These are phyloP conservation scores for Fomitopsis betulina DNA, from an alignment of 1,284 basidiomycete genomes.

Conservation along the genomic window DNA sequence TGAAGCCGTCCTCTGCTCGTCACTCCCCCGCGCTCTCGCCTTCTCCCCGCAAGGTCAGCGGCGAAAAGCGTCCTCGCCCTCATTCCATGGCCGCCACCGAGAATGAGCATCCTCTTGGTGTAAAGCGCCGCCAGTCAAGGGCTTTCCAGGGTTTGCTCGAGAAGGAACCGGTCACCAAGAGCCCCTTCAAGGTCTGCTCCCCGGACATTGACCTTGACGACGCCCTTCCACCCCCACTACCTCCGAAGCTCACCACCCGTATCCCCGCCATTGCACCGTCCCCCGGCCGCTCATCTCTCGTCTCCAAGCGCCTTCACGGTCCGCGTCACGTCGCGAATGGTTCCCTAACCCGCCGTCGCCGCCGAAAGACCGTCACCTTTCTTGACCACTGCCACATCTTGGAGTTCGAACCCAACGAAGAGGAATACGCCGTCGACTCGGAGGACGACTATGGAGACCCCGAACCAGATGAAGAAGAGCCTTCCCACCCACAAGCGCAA, in stretches of 20 bases:
- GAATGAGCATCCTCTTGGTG: constrained; percentile 65
- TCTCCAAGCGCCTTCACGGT: constrained; percentile 79
- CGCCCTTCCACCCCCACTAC: constrained; percentile 26
- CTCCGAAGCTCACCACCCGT: constrained; percentile 14
- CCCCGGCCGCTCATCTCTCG: constrained; percentile 68
- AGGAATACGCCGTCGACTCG: constrained; percentile 39
- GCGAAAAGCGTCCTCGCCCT: constrained; percentile 69
- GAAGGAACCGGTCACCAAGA: constrained; percentile 77
- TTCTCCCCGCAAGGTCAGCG: constrained; percentile 56
- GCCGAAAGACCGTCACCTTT: constrained; percentile 82
- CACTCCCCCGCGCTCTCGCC: constrained; percentile 38
- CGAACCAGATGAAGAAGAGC: neutral
- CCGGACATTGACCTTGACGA: constrained; percentile 21
- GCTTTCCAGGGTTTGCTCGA: constrained; percentile 71
- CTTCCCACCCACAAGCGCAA: no score
- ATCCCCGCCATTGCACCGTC: constrained; percentile 34
- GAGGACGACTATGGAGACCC: constrained; percentile 36
- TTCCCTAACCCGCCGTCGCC: constrained; percentile 41
- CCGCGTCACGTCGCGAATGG: constrained; percentile 62
- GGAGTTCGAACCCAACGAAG: constrained; percentile 72
- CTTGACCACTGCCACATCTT: constrained; percentile 84
- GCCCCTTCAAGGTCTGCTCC: constrained; percentile 60
- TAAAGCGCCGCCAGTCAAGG: constrained; percentile 72
- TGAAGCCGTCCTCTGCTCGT: constrained; percentile 21
- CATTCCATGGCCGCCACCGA: constrained; percentile 64